phyloP scores from a whole-genome alignment of 2,329 filamentous ascomycete genomes.

The Plectosphaerella sp. region DNA sequence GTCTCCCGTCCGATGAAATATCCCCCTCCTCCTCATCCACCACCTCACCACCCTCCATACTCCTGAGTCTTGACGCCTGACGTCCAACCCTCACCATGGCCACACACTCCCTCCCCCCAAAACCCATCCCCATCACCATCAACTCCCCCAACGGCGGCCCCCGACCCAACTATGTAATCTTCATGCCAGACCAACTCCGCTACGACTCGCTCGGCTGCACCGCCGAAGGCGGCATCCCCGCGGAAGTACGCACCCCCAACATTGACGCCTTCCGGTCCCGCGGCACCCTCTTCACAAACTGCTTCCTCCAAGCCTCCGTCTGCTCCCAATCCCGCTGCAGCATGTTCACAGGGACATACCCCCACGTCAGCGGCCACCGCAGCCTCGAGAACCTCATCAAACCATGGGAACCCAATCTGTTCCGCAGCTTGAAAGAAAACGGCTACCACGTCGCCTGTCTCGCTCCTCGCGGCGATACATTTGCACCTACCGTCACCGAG shows the following conservation, averaged over 20 bases:
- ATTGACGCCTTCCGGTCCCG: constrained; percentile 33
- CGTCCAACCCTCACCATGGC: neutral
- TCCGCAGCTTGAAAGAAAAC: constrained; percentile 34
- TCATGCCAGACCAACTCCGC: constrained; percentile 44
- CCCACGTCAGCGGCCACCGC: constrained; percentile 40
- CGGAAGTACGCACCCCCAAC: constrained; percentile 29
- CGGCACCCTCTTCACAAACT: constrained; percentile 38
- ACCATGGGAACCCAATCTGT: constrained; percentile 42
- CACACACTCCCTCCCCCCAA: constrained; percentile 5
- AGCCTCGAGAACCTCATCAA: constrained; percentile 42
- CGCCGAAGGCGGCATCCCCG: neutral
- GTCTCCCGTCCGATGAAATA: neutral
- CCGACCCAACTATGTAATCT: constrained; percentile 33
- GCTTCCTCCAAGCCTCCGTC: constrained; percentile 38
- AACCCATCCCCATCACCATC: constrained; percentile 15
- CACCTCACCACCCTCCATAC: constrained; percentile 12
- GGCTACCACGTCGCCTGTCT: constrained; percentile 44
- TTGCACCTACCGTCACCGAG: constrained; percentile 37
- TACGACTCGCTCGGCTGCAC: constrained; percentile 36
- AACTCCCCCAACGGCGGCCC: constrained; percentile 20
- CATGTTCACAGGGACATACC: constrained; percentile 42
- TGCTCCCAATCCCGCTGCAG: constrained; percentile 41
- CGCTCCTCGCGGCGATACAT: constrained; percentile 34
- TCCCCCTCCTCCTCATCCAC: neutral
- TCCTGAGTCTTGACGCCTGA: too few relatives aligned